Percentiles rank a stretch among this genome's conserved stretches.
These are phyloP conservation scores for Globisporangium nunn DNA, from an alignment of 352 stramenopile genomes.

Conservation along the genomic window DNA sequence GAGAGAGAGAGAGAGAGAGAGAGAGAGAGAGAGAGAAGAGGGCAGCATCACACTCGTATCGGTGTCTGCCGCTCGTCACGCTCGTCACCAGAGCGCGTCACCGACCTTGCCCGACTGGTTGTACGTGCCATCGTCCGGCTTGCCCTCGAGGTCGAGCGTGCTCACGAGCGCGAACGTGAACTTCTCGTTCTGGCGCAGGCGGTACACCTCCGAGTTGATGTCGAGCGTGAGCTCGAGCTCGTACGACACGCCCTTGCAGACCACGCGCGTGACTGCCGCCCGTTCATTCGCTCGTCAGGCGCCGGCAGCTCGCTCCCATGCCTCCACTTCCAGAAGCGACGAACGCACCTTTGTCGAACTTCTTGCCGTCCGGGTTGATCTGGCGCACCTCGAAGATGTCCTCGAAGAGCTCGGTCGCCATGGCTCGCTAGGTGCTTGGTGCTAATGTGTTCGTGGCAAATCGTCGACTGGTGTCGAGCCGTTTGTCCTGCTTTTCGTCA, in stretches of 20 bases:
- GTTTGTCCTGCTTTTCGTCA: neutral
- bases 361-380: conserved; percentile 97
- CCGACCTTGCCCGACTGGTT: conserved; percentile 86
- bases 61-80: neutral
- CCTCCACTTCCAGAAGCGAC: neutral
- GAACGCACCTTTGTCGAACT: conserved; percentile 89
- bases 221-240: conserved; percentile 96
- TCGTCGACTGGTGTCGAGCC: neutral
- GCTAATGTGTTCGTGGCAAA: neutral
- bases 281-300: neutral
- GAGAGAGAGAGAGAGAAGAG: conserved; percentile 1
- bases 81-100: neutral
- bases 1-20: neutral
- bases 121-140: conserved; percentile 92
- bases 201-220: conserved; percentile 98
- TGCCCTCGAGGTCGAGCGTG: conserved; percentile 95
- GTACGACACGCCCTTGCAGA: conserved; percentile 96
- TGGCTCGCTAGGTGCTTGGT: conserved; percentile 14
- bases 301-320: no score
- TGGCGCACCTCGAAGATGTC: conserved; percentile 98
- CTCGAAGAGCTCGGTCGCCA: conserved; percentile 94
- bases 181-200: conserved; percentile 93
- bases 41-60: neutral
- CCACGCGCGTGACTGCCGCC: conserved; percentile 88
- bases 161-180: conserved; percentile 95